These are phyloP conservation scores for Schizosaccharomyces lindneri DNA, from an alignment of 805 yeast species.

Conservation along the genomic window DNA sequence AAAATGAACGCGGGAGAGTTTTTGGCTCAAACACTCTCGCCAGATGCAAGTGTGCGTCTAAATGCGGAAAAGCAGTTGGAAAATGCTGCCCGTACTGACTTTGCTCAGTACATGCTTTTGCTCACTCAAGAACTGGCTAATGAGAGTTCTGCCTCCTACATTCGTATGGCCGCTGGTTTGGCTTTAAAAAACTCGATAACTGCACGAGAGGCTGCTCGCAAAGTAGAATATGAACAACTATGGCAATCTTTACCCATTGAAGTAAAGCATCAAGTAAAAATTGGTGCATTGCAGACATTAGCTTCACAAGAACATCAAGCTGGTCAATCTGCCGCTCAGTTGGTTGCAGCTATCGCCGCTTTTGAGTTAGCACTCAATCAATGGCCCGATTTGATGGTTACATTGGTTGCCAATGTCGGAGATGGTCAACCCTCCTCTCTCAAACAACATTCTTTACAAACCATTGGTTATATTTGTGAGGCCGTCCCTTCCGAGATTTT, in stretches of 20 bases:
- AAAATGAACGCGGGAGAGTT: constrained; percentile 3
- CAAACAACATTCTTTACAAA: constrained; percentile 63
- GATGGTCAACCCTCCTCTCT: constrained; percentile 45
- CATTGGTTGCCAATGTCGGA: constrained; percentile 66
- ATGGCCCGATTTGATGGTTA: constrained; percentile 71
- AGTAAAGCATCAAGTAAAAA: constrained; percentile 40
- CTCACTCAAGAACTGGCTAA: constrained; percentile 50
- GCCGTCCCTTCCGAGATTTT: constrained; percentile 66
- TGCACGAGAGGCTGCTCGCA: constrained; percentile 24
- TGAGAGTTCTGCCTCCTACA: constrained; percentile 42
- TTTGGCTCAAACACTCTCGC: constrained; percentile 1
- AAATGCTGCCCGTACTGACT: constrained; percentile 2
- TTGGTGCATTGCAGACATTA: constrained; percentile 34
- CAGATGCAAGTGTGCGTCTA: neutral
- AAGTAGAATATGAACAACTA: constrained; percentile 17
- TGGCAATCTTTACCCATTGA: constrained; percentile 42
- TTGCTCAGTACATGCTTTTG: constrained; percentile 32
- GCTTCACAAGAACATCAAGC: constrained; percentile 47
- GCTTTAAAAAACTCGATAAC: constrained; percentile 69
- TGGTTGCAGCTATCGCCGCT: constrained; percentile 91
- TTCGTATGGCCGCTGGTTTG: constrained; percentile 75
- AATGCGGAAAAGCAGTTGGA: neutral
- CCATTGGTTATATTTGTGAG: constrained; percentile 93
- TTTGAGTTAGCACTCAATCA: constrained; percentile 69
- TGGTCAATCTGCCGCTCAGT: constrained; percentile 71